phyloP scores from a whole-genome alignment of 306 rosid species.

The Cucurbita argyrosperma region DNA sequence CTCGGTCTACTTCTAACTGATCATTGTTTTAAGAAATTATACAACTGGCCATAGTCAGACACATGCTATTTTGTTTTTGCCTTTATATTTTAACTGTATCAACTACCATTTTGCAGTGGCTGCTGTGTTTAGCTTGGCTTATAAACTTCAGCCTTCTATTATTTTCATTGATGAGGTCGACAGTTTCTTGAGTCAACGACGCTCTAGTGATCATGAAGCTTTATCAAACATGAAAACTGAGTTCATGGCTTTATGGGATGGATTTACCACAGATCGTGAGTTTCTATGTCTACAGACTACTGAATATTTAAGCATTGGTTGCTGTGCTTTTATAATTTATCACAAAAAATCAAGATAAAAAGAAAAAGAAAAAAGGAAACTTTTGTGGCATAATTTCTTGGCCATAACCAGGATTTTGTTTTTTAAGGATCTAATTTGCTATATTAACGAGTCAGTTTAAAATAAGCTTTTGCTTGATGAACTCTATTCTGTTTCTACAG shows the following conservation, averaged over 20 bases:
- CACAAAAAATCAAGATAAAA: too few species aligned
- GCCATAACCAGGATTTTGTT: background rate
- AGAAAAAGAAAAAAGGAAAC: too few species aligned
- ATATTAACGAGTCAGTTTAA: background rate
- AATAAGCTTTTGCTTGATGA: background rate
- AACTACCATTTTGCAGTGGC: conserved; percentile 45
- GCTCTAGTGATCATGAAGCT: conserved; percentile 85
- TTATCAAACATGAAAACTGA: conserved; percentile 93
- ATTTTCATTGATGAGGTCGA: conserved; percentile 97
- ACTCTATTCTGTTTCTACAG: conserved; percentile 17
- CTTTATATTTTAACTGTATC: conserved; percentile 1
- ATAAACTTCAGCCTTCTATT: conserved; percentile 95
- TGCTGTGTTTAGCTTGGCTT: conserved; percentile 92
- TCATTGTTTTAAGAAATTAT: background rate
- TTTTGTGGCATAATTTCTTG: background rate
- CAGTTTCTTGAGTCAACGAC: conserved; percentile 97
- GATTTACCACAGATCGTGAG: conserved; percentile 96
- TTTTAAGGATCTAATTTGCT: background rate
- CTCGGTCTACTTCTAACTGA: background rate
- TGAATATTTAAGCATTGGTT: too few species aligned
- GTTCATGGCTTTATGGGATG: conserved; percentile 98
- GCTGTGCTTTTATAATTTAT: too few species aligned
- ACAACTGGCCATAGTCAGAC: background rate
- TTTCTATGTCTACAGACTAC: background rate
- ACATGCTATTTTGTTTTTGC: background rate